Conservation (phyloP, 2,329 filamentous ascomycete species). For the Penicillium sp. region DNA sequence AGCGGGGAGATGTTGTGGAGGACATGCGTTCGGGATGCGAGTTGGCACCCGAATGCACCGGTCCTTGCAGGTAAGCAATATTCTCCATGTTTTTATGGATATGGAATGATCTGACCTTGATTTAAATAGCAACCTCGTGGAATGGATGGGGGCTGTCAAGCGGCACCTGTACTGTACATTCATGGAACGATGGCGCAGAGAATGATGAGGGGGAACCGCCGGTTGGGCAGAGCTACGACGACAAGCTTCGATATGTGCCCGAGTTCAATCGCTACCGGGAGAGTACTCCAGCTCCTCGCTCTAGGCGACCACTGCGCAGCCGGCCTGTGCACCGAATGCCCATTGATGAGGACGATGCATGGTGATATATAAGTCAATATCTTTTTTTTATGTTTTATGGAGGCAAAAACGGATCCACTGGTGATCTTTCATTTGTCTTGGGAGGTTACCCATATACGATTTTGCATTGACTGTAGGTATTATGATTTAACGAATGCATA, state of each 20-base stretch:
- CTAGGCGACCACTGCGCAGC: conserved; percentile 21
- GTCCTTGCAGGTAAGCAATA: conserved; percentile 64
- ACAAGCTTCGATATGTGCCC: conserved; percentile 53
- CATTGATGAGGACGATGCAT: conserved; percentile 10
- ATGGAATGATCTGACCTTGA: neutral
- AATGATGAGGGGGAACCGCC: conserved; percentile 63
- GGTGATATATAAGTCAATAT: conserved; percentile 6
- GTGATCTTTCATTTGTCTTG: neutral
- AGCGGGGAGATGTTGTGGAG: conserved; percentile 62
- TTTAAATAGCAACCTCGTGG: conserved; percentile 69
- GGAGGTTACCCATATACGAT: neutral
- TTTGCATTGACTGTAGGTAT: neutral
- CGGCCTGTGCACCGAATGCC: conserved; percentile 19
- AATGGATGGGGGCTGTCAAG: conserved; percentile 72
- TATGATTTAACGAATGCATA: conserved; percentile 10
- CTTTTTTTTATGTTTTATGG: neutral
- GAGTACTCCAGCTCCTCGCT: conserved; percentile 9
- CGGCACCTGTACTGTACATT: conserved; percentile 76
- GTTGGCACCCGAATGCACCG: conserved; percentile 85
- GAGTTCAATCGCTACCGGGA: conserved; percentile 43
- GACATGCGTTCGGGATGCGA: conserved; percentile 81
- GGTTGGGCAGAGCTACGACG: conserved; percentile 62
- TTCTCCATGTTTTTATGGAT: neutral
- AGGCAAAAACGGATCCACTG: neutral
- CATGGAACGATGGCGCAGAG: conserved; percentile 67